phyloP scores from a whole-genome alignment of 495 filamentous ascomycete species.

The Letharia lupina region DNA sequence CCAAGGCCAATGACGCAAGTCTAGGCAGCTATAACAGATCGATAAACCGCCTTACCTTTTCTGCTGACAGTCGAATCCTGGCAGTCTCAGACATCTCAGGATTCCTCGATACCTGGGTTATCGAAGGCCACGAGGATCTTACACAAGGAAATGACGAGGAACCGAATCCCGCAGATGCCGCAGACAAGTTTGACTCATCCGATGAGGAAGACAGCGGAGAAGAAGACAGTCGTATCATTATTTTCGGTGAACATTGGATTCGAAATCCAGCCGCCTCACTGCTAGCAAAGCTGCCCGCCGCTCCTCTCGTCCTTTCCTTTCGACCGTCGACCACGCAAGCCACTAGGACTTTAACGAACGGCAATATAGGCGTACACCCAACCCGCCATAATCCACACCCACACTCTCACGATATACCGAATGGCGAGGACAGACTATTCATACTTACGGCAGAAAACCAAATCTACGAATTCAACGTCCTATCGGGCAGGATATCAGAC shows the following conservation, averaged over 20 bases:
- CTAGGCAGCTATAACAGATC: slow-evolving; percentile 71
- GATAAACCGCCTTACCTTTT: slow-evolving; percentile 69
- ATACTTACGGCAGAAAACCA: slow-evolving; percentile 68
- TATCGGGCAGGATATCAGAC: slow-evolving; percentile 61
- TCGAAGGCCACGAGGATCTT: slow-evolving; percentile 47
- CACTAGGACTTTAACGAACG: slow-evolving; percentile 35
- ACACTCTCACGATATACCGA: slow-evolving; percentile 34
- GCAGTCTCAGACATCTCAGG: slow-evolving; percentile 75
- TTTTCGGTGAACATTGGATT: slow-evolving; percentile 54
- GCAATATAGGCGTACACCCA: slow-evolving; percentile 34
- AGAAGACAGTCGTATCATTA: slow-evolving; percentile 26
- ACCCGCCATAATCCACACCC: slow-evolving; percentile 42
- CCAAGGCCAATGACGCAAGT: slow-evolving; percentile 50
- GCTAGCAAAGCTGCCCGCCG: slow-evolving; percentile 67
- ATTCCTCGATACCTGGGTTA: slow-evolving; percentile 75
- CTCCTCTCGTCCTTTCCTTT: slow-evolving; percentile 68
- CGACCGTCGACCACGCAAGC: slow-evolving; percentile 41
- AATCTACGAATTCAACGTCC: slow-evolving; percentile 66
- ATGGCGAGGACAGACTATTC: slow-evolving; percentile 55
- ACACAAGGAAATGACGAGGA: slow-evolving; percentile 19
- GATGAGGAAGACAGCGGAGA: slow-evolving; percentile 46
- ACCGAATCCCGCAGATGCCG: slow-evolving; percentile 23
- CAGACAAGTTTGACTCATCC: slow-evolving; percentile 32
- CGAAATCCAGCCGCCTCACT: slow-evolving; percentile 57
- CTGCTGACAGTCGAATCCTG: slow-evolving; percentile 68